These are phyloP conservation scores for Torulaspora maleeae DNA, from an alignment of 805 yeast species.

Conservation along the genomic window DNA sequence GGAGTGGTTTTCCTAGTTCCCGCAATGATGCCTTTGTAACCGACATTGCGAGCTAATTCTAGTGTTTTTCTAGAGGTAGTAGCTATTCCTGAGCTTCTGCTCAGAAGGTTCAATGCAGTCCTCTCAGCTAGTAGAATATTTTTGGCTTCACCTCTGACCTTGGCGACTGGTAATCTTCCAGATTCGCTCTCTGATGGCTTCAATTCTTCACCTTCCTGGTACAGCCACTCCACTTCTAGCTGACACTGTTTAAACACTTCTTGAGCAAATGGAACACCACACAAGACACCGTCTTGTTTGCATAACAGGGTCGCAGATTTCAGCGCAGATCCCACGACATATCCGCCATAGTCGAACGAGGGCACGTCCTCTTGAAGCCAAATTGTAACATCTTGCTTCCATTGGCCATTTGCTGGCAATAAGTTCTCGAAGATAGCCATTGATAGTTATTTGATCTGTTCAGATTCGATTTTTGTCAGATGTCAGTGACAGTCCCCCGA, in stretches of 20 bases:
- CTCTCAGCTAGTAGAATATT: slow-evolving; percentile 80
- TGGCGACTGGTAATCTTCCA: slow-evolving; percentile 69
- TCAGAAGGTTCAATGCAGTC: slow-evolving; percentile 73
- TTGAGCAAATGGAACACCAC: slow-evolving; percentile 85
- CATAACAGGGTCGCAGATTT: slow-evolving; percentile 76
- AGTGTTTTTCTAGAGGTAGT: slow-evolving; percentile 61
- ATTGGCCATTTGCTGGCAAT: slow-evolving; percentile 69
- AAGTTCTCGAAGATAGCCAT: slow-evolving; percentile 44
- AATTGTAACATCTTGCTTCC: slow-evolving; percentile 73
- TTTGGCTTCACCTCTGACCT: slow-evolving; percentile 74
- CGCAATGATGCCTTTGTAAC: slow-evolving; percentile 81
- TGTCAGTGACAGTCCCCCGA: no score
- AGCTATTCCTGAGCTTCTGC: slow-evolving; percentile 85
- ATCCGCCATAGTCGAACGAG: slow-evolving; percentile 90
- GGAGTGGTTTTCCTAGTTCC: slow-evolving; percentile 98
- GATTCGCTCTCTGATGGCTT: slow-evolving; percentile 37
- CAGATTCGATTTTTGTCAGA: background rate
- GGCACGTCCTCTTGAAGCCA: slow-evolving; percentile 90
- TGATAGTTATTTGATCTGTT: background rate
- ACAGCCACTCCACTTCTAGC: slow-evolving; percentile 65
- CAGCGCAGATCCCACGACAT: slow-evolving; percentile 74
- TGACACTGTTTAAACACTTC: slow-evolving; percentile 80
- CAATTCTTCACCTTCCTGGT: slow-evolving; percentile 61
- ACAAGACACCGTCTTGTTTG: slow-evolving; percentile 72
- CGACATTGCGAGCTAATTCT: slow-evolving; percentile 56